These are phyloP conservation scores for Cairneyella variabilis DNA, from an alignment of 495 filamentous ascomycete species.

Conservation along the genomic window DNA sequence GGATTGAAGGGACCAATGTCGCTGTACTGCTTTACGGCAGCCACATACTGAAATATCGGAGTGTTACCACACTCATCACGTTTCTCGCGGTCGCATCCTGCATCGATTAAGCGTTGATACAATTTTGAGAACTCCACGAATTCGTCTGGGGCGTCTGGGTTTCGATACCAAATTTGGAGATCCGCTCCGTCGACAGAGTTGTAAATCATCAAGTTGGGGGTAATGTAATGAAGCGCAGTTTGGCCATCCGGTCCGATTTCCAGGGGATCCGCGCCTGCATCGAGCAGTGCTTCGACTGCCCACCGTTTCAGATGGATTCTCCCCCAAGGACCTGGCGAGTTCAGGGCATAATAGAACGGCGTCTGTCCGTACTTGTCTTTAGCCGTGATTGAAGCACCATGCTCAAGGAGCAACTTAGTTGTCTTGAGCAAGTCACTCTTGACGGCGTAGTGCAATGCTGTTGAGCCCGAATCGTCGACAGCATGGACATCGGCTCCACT, in stretches of 20 bases:
- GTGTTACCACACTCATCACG: conserved; percentile 28
- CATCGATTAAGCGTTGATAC: conserved; percentile 16
- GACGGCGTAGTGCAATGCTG: neutral
- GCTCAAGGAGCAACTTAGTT: neutral
- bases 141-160: no score
- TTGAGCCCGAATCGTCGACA: neutral
- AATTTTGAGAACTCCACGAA: neutral
- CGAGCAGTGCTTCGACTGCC: conserved; percentile 17
- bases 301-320: conserved; percentile 6
- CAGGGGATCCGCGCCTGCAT: conserved; percentile 26
- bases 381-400: neutral
- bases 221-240: conserved; percentile 17
- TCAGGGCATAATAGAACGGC: conserved; percentile 22
- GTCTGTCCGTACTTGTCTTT: conserved; percentile 4
- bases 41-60: conserved; percentile 26
- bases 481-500: neutral
- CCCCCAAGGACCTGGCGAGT: neutral
- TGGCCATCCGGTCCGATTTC: conserved; percentile 15
- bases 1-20: neutral
- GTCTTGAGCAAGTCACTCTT: neutral
- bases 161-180: no score
- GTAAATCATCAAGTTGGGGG: neutral
- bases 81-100: conserved; percentile 20
- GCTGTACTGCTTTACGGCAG: neutral
- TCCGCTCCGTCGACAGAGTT: no score